Conservation (phyloP, 768 basidiomycete species). For the Serendipita sp. region DNA sequence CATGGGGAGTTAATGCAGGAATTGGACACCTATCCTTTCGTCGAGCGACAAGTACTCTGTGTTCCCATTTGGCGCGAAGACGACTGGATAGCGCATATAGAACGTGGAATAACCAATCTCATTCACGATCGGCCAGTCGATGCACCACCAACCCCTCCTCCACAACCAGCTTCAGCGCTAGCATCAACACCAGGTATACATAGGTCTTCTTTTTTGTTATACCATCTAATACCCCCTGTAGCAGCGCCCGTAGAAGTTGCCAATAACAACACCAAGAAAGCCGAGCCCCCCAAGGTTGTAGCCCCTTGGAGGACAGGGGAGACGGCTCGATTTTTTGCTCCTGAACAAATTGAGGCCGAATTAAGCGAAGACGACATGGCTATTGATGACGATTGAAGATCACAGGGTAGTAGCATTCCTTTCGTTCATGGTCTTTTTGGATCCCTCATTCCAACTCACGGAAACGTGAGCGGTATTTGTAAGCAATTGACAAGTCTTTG, state of each 20-base stretch:
- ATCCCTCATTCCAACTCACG: background rate
- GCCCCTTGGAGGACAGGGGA: background rate
- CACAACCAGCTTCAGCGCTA: background rate
- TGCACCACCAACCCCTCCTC: background rate
- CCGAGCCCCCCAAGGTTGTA: background rate
- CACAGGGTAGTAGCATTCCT: background rate
- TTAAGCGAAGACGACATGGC: conserved; percentile 9
- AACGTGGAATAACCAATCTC: background rate
- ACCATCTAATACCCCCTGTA: background rate
- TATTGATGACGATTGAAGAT: background rate
- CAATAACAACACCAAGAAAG: background rate
- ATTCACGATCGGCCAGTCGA: conserved; percentile 1
- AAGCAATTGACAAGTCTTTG: background rate
- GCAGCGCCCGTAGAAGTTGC: background rate
- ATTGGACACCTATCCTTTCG: background rate
- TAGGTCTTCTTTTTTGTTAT: background rate
- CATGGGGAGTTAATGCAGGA: background rate
- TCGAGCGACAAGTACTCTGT: conserved; percentile 4
- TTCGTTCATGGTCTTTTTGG: background rate
- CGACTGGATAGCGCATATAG: conserved; percentile 1
- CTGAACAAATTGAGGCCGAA: background rate
- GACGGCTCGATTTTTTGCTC: background rate
- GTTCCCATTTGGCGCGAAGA: conserved; percentile 3
- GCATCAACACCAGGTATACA: background rate
- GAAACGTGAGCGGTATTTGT: background rate